Conservation (phyloP, 1,284 basidiomycete genomes). For the Boletus sp. region DNA sequence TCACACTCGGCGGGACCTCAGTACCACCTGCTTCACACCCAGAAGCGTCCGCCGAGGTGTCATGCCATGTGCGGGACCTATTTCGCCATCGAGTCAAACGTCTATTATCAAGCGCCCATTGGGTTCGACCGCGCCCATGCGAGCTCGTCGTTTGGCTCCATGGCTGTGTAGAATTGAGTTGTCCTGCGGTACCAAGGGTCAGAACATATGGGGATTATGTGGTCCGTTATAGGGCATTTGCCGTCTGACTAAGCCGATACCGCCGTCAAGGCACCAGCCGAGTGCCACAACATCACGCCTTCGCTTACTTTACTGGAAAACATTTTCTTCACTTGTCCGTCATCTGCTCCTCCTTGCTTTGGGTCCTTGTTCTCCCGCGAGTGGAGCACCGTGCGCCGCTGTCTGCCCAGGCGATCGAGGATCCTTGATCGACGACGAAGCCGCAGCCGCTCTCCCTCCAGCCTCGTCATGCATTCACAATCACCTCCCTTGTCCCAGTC, state of each 20-base stretch:
- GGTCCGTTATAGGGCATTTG: slow-evolving; percentile 15
- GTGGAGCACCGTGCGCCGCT: no score
- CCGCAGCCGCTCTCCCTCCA: no score
- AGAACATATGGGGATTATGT: slow-evolving; percentile 9
- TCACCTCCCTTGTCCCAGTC: slow-evolving; percentile 25
- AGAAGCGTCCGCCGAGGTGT: not conserved
- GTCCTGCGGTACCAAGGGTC: no score
- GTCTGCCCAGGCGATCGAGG: slow-evolving; percentile 17
- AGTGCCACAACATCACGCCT: slow-evolving; percentile 10
- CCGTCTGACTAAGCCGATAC: slow-evolving; percentile 32
- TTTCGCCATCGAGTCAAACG: not conserved
- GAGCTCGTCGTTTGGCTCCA: no score
- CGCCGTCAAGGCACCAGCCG: slow-evolving; percentile 8
- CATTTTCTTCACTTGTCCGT: slow-evolving; percentile 23
- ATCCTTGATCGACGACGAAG: slow-evolving; percentile 25
- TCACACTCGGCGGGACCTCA: no score
- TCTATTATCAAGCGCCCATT: not conserved
- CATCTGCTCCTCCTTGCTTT: slow-evolving; percentile 2
- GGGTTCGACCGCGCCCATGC: no score
- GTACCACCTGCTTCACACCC: no score
- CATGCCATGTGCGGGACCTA: not conserved
- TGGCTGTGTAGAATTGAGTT: no score
- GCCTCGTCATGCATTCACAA: slow-evolving; percentile 23
- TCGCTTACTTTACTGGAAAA: slow-evolving; percentile 18
- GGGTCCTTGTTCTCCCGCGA: slow-evolving; percentile 12